Conservation (phyloP, 1,284 basidiomycete genomes). For the Anthracocystis setariae region DNA sequence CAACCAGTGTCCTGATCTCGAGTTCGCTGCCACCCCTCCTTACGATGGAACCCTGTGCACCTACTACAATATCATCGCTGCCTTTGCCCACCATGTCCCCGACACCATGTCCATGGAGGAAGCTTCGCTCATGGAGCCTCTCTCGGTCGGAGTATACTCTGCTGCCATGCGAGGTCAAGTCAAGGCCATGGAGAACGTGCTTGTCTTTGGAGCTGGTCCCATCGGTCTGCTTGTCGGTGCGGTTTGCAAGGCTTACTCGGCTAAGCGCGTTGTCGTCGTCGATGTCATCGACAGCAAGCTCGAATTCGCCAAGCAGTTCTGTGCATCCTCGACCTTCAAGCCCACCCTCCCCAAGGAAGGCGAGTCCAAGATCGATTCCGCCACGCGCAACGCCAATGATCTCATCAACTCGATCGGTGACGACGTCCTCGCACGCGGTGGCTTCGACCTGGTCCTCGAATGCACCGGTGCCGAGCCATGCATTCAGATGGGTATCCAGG, state of each 20-base stretch:
- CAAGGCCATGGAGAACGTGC: conserved; percentile 68
- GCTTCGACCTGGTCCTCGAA: conserved; percentile 74
- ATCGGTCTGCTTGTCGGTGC: conserved; percentile 92
- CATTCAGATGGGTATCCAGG: conserved; percentile 62
- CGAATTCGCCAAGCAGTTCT: conserved; percentile 85
- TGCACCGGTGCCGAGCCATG: conserved; percentile 71
- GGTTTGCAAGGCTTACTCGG: conserved; percentile 79
- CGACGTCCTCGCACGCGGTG: conserved; percentile 69
- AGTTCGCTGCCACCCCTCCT: conserved; percentile 88
- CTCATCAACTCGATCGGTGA: conserved; percentile 70
- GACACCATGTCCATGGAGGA: conserved; percentile 70
- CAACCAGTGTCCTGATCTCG: conserved; percentile 74
- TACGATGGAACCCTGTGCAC: conserved; percentile 86
- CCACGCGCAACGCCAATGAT: conserved; percentile 71
- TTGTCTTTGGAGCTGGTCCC: conserved; percentile 85
- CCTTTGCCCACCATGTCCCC: conserved; percentile 68
- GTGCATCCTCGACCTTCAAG: conserved; percentile 83
- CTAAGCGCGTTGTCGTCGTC: conserved; percentile 62
- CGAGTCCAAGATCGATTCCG: conserved; percentile 65
- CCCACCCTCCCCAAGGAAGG: conserved; percentile 70
- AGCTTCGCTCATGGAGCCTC: conserved; percentile 83
- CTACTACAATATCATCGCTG: conserved; percentile 69
- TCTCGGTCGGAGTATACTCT: conserved; percentile 89
- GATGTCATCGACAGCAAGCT: conserved; percentile 84
- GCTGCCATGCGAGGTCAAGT: conserved; percentile 81